Conservation (phyloP, 441 rosid species). For the Corymbia calophylla region DNA sequence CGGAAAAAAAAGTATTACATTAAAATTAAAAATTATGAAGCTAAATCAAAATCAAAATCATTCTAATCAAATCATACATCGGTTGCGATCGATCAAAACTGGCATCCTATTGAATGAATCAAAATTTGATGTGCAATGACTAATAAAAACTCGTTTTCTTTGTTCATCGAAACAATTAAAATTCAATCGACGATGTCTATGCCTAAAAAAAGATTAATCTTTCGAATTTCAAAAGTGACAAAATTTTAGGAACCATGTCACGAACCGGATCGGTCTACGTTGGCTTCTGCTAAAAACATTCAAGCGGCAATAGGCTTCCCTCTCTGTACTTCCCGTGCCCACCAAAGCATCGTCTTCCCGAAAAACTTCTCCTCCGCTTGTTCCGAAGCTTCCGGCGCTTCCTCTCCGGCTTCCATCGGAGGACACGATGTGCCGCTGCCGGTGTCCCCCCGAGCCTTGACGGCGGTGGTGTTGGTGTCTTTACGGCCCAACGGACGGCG, state of each 20-base stretch:
- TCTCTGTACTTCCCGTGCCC: background rate
- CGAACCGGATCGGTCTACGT: background rate
- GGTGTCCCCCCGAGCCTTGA: background rate
- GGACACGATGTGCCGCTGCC: background rate
- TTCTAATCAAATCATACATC: background rate
- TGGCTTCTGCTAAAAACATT: background rate
- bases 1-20: background rate
- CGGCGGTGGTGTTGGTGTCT: background rate
- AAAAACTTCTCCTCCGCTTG: background rate
- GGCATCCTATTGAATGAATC: background rate
- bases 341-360: background rate
- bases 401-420: background rate
- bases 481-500: background rate
- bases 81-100: background rate
- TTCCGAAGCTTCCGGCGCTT: background rate
- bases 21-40: background rate
- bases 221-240: background rate
- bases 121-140: background rate
- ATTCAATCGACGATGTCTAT: background rate
- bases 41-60: background rate
- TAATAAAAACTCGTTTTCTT: background rate
- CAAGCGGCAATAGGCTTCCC: background rate
- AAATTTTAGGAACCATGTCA: background rate
- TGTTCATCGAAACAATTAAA: background rate
- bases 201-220: background rate